phyloP scores from a whole-genome alignment of 225 moss, liverwort and hornwort genomes.

The Bryum argenteum region DNA sequence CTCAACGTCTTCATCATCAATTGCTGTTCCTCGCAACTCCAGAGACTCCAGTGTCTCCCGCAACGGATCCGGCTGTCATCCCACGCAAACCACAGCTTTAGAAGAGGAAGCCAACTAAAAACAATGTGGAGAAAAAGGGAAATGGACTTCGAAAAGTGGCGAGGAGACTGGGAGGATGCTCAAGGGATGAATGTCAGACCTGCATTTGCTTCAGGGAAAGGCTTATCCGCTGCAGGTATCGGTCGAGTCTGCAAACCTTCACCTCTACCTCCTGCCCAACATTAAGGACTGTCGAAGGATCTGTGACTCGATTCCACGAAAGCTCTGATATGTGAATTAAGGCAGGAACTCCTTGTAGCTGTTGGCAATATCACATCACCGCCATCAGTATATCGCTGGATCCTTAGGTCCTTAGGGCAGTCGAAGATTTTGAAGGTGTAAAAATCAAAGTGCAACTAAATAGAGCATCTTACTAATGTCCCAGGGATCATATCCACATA shows the following conservation, averaged over 20 bases:
- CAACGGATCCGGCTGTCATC: conserved; percentile 63
- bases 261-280: conserved; percentile 67
- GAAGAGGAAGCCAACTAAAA: neutral
- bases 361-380: conserved; percentile 23
- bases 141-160: neutral
- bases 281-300: conserved; percentile 54
- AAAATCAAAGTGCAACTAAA: no score
- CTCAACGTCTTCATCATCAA: conserved; percentile 31
- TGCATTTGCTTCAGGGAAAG: conserved; percentile 85
- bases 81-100: conserved; percentile 8
- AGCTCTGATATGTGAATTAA: conserved; percentile 83
- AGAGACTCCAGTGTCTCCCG: conserved; percentile 79
- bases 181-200: conserved; percentile 34
- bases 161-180: neutral
- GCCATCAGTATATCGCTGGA: neutral
- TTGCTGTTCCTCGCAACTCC: conserved; percentile 32
- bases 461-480: no score
- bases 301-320: conserved; percentile 79
- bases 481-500: no score
- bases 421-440: neutral
- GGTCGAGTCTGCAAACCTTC: conserved; percentile 80
- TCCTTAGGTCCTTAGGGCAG: neutral
- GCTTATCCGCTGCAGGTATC: conserved; percentile 69
- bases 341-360: conserved; percentile 76
- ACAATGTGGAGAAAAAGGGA: neutral